Conservation (phyloP, 345 rosid genomes). For the Geranium rotundifolium region DNA sequence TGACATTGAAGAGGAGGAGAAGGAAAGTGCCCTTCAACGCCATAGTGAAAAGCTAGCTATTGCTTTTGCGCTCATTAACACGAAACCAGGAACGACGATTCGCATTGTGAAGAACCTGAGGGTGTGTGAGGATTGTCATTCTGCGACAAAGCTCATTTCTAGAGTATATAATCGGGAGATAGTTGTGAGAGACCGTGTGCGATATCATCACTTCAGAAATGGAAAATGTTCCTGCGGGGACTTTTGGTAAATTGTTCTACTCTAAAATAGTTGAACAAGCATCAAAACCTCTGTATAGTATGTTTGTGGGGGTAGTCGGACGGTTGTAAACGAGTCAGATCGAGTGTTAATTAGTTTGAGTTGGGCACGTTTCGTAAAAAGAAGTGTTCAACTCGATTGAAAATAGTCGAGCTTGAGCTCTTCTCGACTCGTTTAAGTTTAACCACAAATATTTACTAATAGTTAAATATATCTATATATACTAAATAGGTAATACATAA, state of each 20-base stretch:
- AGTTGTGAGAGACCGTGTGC: slow-evolving; percentile 27
- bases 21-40: slow-evolving; percentile 21
- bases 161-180: slow-evolving; percentile 24
- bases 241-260: slow-evolving; percentile 17
- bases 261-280: too few species aligned
- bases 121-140: slow-evolving; percentile 33
- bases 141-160: slow-evolving; percentile 29
- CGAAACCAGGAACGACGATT: slow-evolving; percentile 22
- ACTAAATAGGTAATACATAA: too few species aligned
- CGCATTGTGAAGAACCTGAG: slow-evolving; percentile 31
- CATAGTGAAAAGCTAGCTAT: slow-evolving; percentile 40
- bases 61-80: slow-evolving; percentile 29
- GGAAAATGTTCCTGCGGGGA: slow-evolving; percentile 36
- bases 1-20: slow-evolving; percentile 36
- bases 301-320: too few species aligned
- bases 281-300: too few species aligned
- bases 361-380: too few species aligned
- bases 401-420: too few species aligned
- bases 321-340: too few species aligned
- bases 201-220: slow-evolving; percentile 30
- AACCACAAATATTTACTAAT: too few species aligned
- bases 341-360: too few species aligned
- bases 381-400: too few species aligned
- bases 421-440: too few species aligned
- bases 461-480: too few species aligned